Conservation (phyloP, 176 grass and related monocot genomes). For the Neostapfia colusana region DNA sequence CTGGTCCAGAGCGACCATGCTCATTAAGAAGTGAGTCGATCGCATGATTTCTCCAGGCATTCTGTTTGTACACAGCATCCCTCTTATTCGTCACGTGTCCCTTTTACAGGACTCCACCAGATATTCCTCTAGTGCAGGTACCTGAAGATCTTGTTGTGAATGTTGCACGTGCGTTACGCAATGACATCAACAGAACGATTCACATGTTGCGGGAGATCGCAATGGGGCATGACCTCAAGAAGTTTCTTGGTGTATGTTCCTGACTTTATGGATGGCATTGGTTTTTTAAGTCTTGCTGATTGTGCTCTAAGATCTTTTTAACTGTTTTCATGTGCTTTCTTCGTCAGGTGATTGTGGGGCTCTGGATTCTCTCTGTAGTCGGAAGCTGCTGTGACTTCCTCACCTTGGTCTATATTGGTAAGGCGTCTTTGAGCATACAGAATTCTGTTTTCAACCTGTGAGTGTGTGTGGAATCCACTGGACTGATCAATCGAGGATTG, state of each 20-base stretch:
- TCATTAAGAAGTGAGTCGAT: conserved; percentile 65
- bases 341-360: conserved; percentile 72
- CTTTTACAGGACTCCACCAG: conserved; percentile 53
- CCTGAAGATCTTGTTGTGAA: conserved; percentile 66
- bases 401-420: conserved; percentile 90
- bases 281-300: neutral
- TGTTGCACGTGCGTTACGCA: conserved; percentile 48
- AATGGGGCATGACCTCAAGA: conserved; percentile 67
- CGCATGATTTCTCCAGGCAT: neutral
- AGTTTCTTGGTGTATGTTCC: conserved; percentile 67
- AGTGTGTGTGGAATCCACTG: neutral
- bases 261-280: neutral
- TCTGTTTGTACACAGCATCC: neutral
- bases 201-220: conserved; percentile 56
- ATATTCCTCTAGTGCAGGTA: conserved; percentile 61
- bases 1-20: conserved; percentile 66
- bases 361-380: conserved; percentile 70
- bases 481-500: neutral
- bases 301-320: neutral
- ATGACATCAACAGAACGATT: conserved; percentile 64
- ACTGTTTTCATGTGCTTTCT: neutral
- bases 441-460: neutral
- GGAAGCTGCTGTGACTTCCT: conserved; percentile 80
- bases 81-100: conserved; percentile 22
- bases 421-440: too few species aligned